phyloP scores from a whole-genome alignment of 306 rosid genomes.

The Psophocarpus tetragonolobus region DNA sequence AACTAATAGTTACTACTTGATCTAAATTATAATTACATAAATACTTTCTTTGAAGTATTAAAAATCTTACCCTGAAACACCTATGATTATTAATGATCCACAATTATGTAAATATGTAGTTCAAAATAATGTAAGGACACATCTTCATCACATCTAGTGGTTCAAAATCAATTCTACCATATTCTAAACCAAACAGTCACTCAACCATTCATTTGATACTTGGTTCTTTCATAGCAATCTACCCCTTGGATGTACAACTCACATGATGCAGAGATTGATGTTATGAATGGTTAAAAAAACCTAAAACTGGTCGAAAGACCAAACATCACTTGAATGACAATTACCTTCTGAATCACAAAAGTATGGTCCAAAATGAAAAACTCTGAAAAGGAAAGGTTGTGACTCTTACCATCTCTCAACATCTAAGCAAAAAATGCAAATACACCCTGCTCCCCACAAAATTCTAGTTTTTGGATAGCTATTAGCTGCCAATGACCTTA shows the following conservation, averaged over 20 bases:
- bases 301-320: neutral
- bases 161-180: neutral
- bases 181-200: neutral
- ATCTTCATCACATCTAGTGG: neutral
- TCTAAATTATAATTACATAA: neutral
- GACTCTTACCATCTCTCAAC: neutral
- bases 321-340: neutral
- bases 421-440: neutral
- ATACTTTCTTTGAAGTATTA: neutral
- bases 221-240: neutral
- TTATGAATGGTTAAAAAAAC: neutral
- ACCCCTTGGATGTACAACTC: neutral
- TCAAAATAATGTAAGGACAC: neutral
- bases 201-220: neutral
- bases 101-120: neutral
- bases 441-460: neutral
- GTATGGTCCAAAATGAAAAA: neutral
- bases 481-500: neutral
- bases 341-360: conserved; percentile 6
- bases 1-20: neutral
- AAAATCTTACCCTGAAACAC: no score
- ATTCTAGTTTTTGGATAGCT: neutral
- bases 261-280: neutral
- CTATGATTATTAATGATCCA: no score
- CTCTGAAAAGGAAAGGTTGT: neutral